phyloP scores from a whole-genome alignment of 1,284 basidiomycete species.

The Pseudozyma hubeiensis region DNA sequence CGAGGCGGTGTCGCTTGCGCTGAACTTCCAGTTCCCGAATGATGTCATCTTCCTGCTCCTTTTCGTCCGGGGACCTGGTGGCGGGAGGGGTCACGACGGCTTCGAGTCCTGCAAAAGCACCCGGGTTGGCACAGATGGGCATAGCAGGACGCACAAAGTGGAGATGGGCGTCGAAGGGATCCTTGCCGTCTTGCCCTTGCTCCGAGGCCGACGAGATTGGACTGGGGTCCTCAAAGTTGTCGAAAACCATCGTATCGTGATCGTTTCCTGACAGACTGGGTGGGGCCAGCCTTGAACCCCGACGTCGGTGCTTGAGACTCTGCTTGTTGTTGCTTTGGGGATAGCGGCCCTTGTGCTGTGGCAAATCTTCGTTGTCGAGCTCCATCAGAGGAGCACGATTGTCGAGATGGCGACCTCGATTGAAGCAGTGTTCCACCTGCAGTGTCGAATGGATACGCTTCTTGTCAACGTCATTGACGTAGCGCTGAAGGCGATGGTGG shows the following conservation, averaged over 20 bases:
- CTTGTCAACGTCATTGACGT: constrained; percentile 1
- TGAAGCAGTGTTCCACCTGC: constrained; percentile 3
- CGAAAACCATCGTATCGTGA: constrained; percentile 42
- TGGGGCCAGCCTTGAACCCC: background rate
- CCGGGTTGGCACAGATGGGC: constrained; percentile 32
- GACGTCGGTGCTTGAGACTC: background rate
- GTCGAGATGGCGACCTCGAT: constrained; percentile 6
- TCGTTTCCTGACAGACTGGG: constrained; percentile 15
- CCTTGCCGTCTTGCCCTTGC: constrained; percentile 16
- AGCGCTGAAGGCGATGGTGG: constrained; percentile 7
- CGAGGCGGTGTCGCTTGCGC: constrained; percentile 24
- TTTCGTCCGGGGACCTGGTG: constrained; percentile 1
- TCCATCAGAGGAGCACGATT: constrained; percentile 1
- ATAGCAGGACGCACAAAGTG: constrained; percentile 43
- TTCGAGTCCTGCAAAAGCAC: constrained; percentile 23
- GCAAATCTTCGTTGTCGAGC: background rate
- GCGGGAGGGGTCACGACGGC: constrained; percentile 9
- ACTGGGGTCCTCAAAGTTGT: constrained; percentile 43
- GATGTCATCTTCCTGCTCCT: background rate
- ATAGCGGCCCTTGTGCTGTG: background rate
- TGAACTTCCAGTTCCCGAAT: background rate
- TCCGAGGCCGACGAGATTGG: constrained; percentile 21
- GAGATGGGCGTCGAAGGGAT: constrained; percentile 25
- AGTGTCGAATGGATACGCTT: background rate
- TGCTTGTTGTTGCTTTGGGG: constrained; percentile 1